Evolutionary conservation across 305 asterid species (phyloP).

Genomic region (Fraxinus floribunda): DNA sequence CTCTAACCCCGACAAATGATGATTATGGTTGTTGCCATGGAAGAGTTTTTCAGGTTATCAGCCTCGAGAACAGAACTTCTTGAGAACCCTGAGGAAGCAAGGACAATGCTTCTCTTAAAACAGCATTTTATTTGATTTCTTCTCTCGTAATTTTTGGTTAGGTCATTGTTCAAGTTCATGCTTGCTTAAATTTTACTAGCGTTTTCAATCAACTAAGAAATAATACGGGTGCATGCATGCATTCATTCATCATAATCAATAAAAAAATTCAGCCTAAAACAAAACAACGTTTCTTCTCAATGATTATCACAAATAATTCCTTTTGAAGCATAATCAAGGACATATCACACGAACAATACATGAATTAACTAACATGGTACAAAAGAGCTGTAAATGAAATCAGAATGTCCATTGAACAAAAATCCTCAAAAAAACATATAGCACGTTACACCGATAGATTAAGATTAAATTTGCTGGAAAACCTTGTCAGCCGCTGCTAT

Average conservation of each 20-base stretch:
- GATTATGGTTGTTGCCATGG: not conserved
- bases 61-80: not conserved
- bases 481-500: conserved; percentile 87
- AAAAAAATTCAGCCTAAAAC: not conserved
- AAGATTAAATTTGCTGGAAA: conserved; percentile 48
- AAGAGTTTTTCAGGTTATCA: not conserved
- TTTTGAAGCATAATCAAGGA: not conserved
- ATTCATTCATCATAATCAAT: not conserved
- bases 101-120: not conserved
- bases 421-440: conserved; percentile 23
- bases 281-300: not conserved
- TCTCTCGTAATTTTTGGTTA: not conserved
- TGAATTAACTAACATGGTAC: not conserved
- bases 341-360: not conserved
- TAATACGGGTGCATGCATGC: not conserved
- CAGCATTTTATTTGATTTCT: not conserved
- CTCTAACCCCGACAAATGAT: not conserved
- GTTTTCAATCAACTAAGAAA: not conserved
- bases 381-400: not conserved
- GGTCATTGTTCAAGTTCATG: not conserved
- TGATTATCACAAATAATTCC: not conserved
- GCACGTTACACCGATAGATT: conserved; percentile 10
- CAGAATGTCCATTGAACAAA: conserved; percentile 8
- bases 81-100: not conserved
- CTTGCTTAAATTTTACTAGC: not conserved